These are phyloP conservation scores for Dissophora globulifera DNA, from an alignment of 192 early-diverging fungal genomes.

Conservation along the genomic window DNA sequence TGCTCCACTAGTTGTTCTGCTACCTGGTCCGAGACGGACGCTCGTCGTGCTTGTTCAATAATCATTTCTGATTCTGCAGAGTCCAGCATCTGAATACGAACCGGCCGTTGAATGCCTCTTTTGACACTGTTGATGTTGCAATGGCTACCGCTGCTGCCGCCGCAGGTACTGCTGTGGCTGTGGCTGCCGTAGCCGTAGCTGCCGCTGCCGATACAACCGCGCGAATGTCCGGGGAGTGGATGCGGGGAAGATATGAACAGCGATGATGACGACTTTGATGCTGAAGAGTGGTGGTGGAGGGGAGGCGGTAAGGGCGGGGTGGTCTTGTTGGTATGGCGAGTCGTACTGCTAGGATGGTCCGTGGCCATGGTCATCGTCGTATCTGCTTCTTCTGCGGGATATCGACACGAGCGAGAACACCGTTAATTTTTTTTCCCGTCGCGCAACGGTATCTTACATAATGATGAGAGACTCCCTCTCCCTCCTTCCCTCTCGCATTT, in stretches of 20 bases:
- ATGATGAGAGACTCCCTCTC: no score
- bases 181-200: background rate
- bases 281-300: background rate
- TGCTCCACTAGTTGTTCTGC: no score
- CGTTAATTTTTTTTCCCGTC: no score
- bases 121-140: slow-evolving; percentile 3
- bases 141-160: background rate
- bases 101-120: slow-evolving; percentile 29
- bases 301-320: background rate
- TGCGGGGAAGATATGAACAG: slow-evolving; percentile 25
- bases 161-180: background rate
- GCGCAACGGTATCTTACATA: no score
- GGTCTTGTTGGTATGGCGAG: background rate
- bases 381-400: no score
- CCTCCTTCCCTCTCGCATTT: no score
- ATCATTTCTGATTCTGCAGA: slow-evolving; percentile 30
- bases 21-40: background rate
- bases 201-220: background rate
- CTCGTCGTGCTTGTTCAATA: slow-evolving; percentile 14
- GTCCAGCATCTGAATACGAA: slow-evolving; percentile 39
- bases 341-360: no score
- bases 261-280: slow-evolving; percentile 1
- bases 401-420: no score
- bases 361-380: no score
- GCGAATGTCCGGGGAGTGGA: background rate